Conservation (phyloP, 495 filamentous ascomycete genomes). For the Pyrenopolyporus hunteri region DNA sequence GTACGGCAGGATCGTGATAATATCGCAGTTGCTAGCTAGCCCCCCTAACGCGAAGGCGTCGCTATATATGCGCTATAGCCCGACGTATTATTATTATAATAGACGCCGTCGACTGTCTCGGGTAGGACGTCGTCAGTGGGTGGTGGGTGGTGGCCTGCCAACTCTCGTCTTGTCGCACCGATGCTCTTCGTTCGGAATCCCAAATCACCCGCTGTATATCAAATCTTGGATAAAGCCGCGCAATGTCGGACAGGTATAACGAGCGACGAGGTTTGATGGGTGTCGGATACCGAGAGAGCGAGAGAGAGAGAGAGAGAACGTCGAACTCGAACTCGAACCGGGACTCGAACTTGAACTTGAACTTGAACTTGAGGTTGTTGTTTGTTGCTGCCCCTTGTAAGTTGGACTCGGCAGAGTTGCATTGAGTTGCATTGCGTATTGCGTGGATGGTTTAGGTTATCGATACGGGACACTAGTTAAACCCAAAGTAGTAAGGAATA, state of each 20-base stretch:
- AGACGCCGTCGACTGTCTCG: neutral
- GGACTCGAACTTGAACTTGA: too few species aligned
- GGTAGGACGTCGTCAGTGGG: neutral
- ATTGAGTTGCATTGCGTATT: conserved; percentile 34
- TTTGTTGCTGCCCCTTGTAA: conserved; percentile 31
- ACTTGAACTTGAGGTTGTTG: conserved; percentile 8
- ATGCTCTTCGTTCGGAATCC: neutral
- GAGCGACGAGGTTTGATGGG: conserved; percentile 22
- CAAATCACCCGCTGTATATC: neutral
- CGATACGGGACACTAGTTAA: too few species aligned
- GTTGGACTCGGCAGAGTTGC: conserved; percentile 20
- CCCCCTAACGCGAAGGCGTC: too few species aligned
- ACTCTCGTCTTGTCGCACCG: conserved; percentile 27
- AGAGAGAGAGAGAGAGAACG: too few species aligned
- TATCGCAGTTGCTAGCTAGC: neutral
- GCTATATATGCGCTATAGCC: too few species aligned
- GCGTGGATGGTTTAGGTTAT: conserved; percentile 33
- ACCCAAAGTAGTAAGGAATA: neutral
- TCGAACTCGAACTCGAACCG: too few species aligned
- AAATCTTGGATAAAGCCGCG: conserved; percentile 1
- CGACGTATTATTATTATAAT: too few species aligned
- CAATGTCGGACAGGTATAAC: conserved; percentile 26
- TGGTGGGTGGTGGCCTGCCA: too few species aligned
- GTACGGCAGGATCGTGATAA: neutral
- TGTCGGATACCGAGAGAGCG: too few species aligned